phyloP scores from a whole-genome alignment of 2,329 filamentous ascomycete species.

The Paramyrothecium roridum region DNA sequence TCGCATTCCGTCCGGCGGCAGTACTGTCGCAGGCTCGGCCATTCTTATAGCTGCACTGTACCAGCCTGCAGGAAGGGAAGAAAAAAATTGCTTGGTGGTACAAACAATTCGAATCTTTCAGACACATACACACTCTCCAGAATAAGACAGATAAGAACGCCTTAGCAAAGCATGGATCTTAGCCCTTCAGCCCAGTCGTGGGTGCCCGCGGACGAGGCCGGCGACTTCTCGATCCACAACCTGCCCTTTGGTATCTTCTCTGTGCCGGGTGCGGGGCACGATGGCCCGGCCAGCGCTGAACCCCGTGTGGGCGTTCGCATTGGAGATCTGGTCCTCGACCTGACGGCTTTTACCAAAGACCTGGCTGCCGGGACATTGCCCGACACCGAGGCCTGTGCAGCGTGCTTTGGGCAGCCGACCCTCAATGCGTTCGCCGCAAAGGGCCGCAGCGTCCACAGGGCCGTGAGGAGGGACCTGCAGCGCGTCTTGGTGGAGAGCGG shows the following conservation, averaged over 20 bases:
- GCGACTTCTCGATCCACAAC: constrained; percentile 65
- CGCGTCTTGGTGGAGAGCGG: constrained; percentile 56
- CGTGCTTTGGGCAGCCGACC: constrained; percentile 4
- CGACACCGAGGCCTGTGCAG: not conserved
- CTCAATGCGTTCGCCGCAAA: constrained; percentile 41
- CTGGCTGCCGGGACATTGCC: not conserved
- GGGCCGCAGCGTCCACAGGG: constrained; percentile 65
- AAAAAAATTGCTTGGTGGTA: too few species aligned
- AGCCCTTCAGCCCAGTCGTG: not conserved
- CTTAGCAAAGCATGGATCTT: not conserved
- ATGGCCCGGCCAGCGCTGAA: constrained; percentile 37
- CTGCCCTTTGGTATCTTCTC: constrained; percentile 74
- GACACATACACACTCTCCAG: too few species aligned
- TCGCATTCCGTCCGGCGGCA: not conserved
- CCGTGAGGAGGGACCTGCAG: constrained; percentile 68
- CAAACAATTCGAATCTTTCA: too few species aligned
- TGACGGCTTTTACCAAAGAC: constrained; percentile 26
- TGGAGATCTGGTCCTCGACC: constrained; percentile 63
- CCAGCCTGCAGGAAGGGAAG: too few species aligned
- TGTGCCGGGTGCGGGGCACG: constrained; percentile 29
- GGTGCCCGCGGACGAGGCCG: constrained; percentile 8
- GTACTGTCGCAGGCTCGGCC: not conserved
- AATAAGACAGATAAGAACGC: not conserved
- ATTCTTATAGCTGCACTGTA: not conserved
- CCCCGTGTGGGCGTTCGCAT: constrained; percentile 56